Percentiles rank a stretch among this genome's conserved stretches.
Evolutionary conservation across 2,329 filamentous ascomycete genomes (phyloP).

Genomic region (Microdochium nivale): DNA sequence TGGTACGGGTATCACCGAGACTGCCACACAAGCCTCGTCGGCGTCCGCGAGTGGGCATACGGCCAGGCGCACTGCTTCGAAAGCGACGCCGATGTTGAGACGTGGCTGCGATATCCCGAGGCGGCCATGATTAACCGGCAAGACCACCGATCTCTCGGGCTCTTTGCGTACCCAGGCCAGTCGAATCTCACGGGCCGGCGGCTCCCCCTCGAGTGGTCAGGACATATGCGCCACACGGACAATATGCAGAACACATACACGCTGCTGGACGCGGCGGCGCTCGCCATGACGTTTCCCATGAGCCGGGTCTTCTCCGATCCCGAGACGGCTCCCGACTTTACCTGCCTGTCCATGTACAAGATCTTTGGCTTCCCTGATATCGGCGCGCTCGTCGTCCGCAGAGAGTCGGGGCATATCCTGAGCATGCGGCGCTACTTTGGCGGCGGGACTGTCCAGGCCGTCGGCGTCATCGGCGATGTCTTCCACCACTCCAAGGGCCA

Average conservation of each 20-base stretch:
- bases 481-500: constrained; percentile 26
- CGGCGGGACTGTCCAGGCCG: constrained; percentile 57
- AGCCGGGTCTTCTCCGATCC: constrained; percentile 39
- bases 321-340: constrained; percentile 48
- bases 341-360: constrained; percentile 54
- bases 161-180: constrained; percentile 60
- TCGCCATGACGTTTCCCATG: constrained; percentile 53
- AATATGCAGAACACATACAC: constrained; percentile 35
- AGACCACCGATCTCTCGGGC: constrained; percentile 22
- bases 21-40: constrained; percentile 56
- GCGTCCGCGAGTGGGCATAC: constrained; percentile 56
- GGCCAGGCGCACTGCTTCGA: constrained; percentile 49
- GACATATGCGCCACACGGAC: constrained; percentile 22
- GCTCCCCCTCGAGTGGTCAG: constrained; percentile 49
- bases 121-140: constrained; percentile 12
- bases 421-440: constrained; percentile 55
- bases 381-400: constrained; percentile 49
- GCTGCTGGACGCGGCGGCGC: constrained; percentile 54
- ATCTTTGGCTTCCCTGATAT: constrained; percentile 61
- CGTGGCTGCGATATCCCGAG: constrained; percentile 27
- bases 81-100: constrained; percentile 41
- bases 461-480: constrained; percentile 38
- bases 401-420: constrained; percentile 44
- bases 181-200: constrained; percentile 62
- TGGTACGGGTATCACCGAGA: constrained; percentile 55